Percentiles rank a stretch among this genome's conserved stretches.
Conservation (phyloP, 2,329 filamentous ascomycete species). For the Pseudopithomyces chartarum region DNA sequence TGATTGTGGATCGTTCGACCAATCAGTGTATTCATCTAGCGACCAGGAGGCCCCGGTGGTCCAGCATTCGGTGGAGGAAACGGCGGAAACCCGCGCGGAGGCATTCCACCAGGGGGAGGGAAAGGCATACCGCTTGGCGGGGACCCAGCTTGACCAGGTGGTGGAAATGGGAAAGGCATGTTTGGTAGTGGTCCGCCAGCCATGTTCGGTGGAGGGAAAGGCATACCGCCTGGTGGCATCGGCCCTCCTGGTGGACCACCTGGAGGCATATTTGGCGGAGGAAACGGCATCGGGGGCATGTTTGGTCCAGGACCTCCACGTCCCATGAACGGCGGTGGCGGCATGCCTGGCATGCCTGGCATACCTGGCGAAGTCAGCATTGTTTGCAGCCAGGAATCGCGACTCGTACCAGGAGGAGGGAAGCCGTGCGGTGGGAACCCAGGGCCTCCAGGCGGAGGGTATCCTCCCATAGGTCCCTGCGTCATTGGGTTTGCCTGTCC, state of each 20-base stretch:
- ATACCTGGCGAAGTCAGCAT: slow-evolving; percentile 29
- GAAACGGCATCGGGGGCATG: slow-evolving; percentile 36
- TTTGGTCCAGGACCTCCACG: slow-evolving; percentile 43
- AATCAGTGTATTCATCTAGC: slow-evolving; percentile 2
- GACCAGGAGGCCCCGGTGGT: slow-evolving; percentile 25
- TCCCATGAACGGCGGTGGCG: slow-evolving; percentile 48
- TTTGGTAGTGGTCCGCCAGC: slow-evolving; percentile 31
- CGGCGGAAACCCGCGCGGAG: slow-evolving; percentile 32
- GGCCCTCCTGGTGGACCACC: slow-evolving; percentile 22
- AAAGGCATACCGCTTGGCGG: slow-evolving; percentile 45
- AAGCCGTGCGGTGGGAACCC: slow-evolving; percentile 62
- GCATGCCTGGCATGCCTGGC: slow-evolving; percentile 36
- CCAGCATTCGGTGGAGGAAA: slow-evolving; percentile 8
- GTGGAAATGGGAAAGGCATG: slow-evolving; percentile 39
- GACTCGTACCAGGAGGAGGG: slow-evolving; percentile 31
- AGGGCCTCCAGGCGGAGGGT: slow-evolving; percentile 51
- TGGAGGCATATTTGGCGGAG: slow-evolving; percentile 22
- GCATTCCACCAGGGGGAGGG: slow-evolving; percentile 45
- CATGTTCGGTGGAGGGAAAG: slow-evolving; percentile 41
- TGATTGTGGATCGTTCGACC: not conserved
- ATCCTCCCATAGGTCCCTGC: slow-evolving; percentile 50
- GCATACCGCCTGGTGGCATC: slow-evolving; percentile 26
- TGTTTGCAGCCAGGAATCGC: slow-evolving; percentile 19
- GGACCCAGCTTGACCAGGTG: slow-evolving; percentile 36
- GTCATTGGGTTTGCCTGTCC: slow-evolving; percentile 91